Percentiles rank a stretch among this genome's conserved stretches.
Conservation (phyloP, 139 green algal genomes). For the Chlorella sorokiniana region DNA sequence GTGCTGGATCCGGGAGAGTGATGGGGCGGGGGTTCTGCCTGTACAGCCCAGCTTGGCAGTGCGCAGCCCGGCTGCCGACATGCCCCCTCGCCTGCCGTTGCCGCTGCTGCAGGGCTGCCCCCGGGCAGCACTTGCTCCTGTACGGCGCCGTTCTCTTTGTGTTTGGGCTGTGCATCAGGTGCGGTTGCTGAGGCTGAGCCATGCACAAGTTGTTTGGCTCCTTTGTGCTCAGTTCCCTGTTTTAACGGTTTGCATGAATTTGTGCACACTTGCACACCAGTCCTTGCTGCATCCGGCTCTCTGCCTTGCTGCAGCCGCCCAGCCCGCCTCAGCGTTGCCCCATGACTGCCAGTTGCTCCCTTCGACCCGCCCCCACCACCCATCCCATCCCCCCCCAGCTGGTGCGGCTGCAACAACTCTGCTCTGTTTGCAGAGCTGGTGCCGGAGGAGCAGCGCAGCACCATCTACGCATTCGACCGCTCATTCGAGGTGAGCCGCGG, state of each 20-base stretch:
- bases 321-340: too few relatives aligned
- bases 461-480: conserved; percentile 87
- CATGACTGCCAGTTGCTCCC: neutral
- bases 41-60: neutral
- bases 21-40: too few relatives aligned
- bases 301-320: too few relatives aligned
- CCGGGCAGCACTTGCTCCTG: neutral
- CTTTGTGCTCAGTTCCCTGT: too few relatives aligned
- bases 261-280: too few relatives aligned
- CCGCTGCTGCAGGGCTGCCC: conserved; percentile 7
- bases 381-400: conserved; percentile 7
- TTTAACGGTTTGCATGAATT: too few relatives aligned
- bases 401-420: conserved; percentile 74
- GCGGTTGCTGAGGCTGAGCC: neutral
- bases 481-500: conserved; percentile 51
- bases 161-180: conserved; percentile 73
- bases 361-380: neutral
- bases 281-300: too few relatives aligned
- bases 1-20: too few relatives aligned
- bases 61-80: neutral
- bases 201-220: neutral
- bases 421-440: conserved; percentile 90
- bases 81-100: neutral
- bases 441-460: conserved; percentile 66
- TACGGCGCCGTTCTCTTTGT: conserved; percentile 65